A percentile compares a stretch with the other conserved stretches of the same genome.
phyloP scores from a whole-genome alignment of 306 rosid genomes.

The Casuarina equisetifolia region DNA sequence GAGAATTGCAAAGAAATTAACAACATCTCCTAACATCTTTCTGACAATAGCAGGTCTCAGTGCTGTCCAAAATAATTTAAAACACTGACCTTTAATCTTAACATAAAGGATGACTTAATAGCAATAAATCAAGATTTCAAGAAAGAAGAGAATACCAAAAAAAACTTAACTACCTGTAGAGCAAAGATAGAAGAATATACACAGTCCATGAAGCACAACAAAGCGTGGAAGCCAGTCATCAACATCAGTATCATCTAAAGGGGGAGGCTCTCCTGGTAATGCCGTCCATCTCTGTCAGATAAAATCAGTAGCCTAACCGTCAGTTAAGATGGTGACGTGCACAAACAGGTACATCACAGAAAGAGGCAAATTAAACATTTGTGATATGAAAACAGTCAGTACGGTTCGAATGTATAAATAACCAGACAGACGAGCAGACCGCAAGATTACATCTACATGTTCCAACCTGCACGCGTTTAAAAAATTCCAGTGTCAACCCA shows the following conservation, averaged over 20 bases:
- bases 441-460: constrained; percentile 72
- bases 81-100: not conserved
- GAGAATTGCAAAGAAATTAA: not conserved
- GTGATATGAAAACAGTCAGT: constrained; percentile 31
- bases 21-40: not conserved
- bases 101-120: not conserved
- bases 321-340: constrained; percentile 19
- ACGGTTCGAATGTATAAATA: constrained; percentile 80
- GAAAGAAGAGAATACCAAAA: not conserved
- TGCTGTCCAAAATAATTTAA: not conserved
- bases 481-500: constrained; percentile 12
- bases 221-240: constrained; percentile 98
- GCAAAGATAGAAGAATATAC: constrained; percentile 64
- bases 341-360: not conserved
- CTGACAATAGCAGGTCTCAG: not conserved
- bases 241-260: constrained; percentile 69
- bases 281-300: constrained; percentile 67
- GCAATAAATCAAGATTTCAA: not conserved
- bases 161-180: constrained; percentile 58
- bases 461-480: constrained; percentile 63
- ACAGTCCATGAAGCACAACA: constrained; percentile 71
- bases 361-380: constrained; percentile 16
- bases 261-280: constrained; percentile 85
- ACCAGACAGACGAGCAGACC: constrained; percentile 78
- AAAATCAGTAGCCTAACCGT: constrained; percentile 14